Conservation (phyloP, 2,329 filamentous ascomycete genomes). For the Penicillium sp. region DNA sequence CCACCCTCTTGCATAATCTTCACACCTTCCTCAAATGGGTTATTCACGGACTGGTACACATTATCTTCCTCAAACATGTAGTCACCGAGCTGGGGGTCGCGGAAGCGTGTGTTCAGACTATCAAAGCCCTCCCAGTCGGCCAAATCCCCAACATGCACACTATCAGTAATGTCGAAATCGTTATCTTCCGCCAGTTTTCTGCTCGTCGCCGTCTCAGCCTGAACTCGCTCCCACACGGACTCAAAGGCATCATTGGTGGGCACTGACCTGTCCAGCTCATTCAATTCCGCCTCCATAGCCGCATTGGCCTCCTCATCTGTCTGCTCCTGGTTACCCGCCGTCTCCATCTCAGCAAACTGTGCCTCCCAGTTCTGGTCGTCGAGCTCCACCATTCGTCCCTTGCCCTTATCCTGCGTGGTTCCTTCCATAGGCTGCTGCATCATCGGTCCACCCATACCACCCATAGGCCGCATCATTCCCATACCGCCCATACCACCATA, state of each 20-base stretch:
- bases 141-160: slow-evolving; percentile 65
- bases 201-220: slow-evolving; percentile 45
- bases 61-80: slow-evolving; percentile 97
- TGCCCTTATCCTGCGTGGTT: slow-evolving; percentile 77
- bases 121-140: slow-evolving; percentile 80
- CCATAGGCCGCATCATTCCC: slow-evolving; percentile 45
- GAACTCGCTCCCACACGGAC: slow-evolving; percentile 60
- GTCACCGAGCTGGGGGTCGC: slow-evolving; percentile 77
- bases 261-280: slow-evolving; percentile 84
- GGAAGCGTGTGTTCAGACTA: slow-evolving; percentile 64
- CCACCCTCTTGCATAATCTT: slow-evolving; percentile 91
- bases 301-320: slow-evolving; percentile 63
- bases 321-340: slow-evolving; percentile 52
- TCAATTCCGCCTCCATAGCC: slow-evolving; percentile 80
- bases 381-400: slow-evolving; percentile 79
- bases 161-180: slow-evolving; percentile 48
- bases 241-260: slow-evolving; percentile 75
- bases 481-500: slow-evolving; percentile 52
- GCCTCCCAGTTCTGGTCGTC: slow-evolving; percentile 95
- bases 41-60: slow-evolving; percentile 74
- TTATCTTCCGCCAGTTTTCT: slow-evolving; percentile 66
- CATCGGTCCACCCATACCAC: slow-evolving; percentile 51
- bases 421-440: slow-evolving; percentile 59
- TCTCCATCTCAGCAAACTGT: slow-evolving; percentile 86
- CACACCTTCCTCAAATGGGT: slow-evolving; percentile 90